Evolutionary conservation across 768 basidiomycete species (phyloP), one percentile per base, ranked within the genome.

Genomic region (Xanthoconium purpureum): DNA sequence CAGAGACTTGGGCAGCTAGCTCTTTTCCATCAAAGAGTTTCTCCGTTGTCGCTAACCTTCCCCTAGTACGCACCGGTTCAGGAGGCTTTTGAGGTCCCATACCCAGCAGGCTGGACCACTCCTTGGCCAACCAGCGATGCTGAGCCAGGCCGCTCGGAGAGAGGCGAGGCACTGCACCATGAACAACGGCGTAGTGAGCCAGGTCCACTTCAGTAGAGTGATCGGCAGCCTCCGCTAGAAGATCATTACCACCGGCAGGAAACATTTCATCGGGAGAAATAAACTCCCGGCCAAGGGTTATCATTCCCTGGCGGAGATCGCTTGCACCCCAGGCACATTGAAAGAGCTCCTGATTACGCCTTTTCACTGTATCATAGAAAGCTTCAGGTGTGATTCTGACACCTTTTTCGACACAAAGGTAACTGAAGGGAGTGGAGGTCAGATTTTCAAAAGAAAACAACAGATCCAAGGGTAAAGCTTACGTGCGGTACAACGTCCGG

Each of bases 81-180:
- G 13, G 37, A 38, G 37, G 37, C 11, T 13, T 13, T 13, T 18
- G 46, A 35, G 46, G 46, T 24, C 47, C 46, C 46, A 47, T 47
- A 1, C 43, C 48, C 1, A 49, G 28, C 11, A 49, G 9, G 17
- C 36, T 49, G 2, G 48, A 37, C 48, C 58, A 59, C 30, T 59
- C 46, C 17, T 59, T 12, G 10, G 47, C 35, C 11, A 59, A 20
- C 58, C 58, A 60, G 28, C 47, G 32, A 15, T 60, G 47, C 17
- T 18, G 37, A 13, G 29, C 20, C 9, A 60, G 1, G 20, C 5
- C 10, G 33, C n/a, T 60, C n/a, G 10, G 4, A 5, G 51, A 52
- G 9, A 60, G 37, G 11, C 33, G 33, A 0, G 58, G 55, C 0
- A 30, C 7, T 0, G 37, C 36, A 17, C 47, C 47, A 0, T 53